Base-by-base conservation (phyloP, 179 eudicot genomes). In the Patellifolia procumbens region DNA sequence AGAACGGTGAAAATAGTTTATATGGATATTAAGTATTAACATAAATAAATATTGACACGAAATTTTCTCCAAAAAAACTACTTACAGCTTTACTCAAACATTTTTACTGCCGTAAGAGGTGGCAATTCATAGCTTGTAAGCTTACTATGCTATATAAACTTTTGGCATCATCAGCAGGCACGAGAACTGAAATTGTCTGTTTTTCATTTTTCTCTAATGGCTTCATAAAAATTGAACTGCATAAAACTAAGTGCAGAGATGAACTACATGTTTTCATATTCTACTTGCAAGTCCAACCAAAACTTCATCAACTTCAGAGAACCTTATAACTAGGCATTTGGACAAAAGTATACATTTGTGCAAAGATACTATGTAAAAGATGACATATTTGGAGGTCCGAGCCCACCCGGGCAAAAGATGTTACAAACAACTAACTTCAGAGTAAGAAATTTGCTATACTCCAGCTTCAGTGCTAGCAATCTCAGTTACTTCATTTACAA, bases 401-500 rank as follows among this genome's bases (percentile, higher is more conserved):
- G 39, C 66, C n/a, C 6, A 63, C 24, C 17, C 1, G 31, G 31
- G 11, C 61, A 32, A 2, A 17, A 35, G 4, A 34, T 34, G 43
- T 11, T 34, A 35, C 6, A 32, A 15, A 32, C 22, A 8, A 29
- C 24, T 32, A 45, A n/a, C 45, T 63, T 32, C 32, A 13, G 53
- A 16, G 19, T n/a, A 64, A 16, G 15, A n/a, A 29, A 65, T 13
- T 24, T 17, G 34, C 49, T 73, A 46, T 19, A 26, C 7, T 52
- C 72, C 34, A 15, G 52, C 53, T 49, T 66, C 48, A 68, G 65
- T 52, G 58, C 13, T 65, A 56, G 66, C 22, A 29, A 77, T 55
- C 60, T 74, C 79, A 20, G 24, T 8, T 16, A 52, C 78, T 17
- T 51, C 64, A 39, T 13, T 39, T 28, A 63, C 43, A 22, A 69